These are phyloP conservation scores for Globisporangium alternatum DNA, from an alignment of 352 stramenopile species.

Conservation along the genomic window DNA sequence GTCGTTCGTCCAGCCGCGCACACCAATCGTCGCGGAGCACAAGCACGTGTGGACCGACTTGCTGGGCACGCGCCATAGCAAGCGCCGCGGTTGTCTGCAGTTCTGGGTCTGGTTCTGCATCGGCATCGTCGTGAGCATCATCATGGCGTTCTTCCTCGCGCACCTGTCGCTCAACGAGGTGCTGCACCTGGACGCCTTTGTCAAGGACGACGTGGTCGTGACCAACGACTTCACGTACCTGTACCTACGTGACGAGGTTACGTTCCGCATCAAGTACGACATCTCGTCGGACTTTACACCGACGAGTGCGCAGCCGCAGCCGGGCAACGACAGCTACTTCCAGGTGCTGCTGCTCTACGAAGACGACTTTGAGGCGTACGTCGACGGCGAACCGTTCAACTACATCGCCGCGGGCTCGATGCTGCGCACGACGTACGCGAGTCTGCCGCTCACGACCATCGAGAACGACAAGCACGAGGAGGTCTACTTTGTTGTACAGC, in stretches of 20 bases:
- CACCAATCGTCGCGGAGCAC: slow-evolving; percentile 27
- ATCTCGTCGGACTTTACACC: slow-evolving; percentile 26
- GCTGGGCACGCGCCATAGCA: slow-evolving; percentile 45
- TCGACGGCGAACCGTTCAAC: slow-evolving; percentile 38
- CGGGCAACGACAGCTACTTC: slow-evolving; percentile 34
- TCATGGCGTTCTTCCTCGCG: slow-evolving; percentile 31
- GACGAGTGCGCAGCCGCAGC: slow-evolving; percentile 1
- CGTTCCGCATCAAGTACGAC: slow-evolving; percentile 56
- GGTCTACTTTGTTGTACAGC: slow-evolving; percentile 64
- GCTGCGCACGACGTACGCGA: slow-evolving; percentile 46
- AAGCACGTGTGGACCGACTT: slow-evolving; percentile 43
- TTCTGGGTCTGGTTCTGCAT: slow-evolving; percentile 37
- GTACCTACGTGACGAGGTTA: slow-evolving; percentile 59
- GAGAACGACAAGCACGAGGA: slow-evolving; percentile 45
- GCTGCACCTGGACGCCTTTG: slow-evolving; percentile 62
- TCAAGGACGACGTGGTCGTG: slow-evolving; percentile 43
- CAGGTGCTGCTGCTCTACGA: slow-evolving; percentile 55
- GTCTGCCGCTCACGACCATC: slow-evolving; percentile 41
- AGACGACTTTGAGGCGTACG: slow-evolving; percentile 48
- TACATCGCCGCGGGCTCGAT: slow-evolving; percentile 36
- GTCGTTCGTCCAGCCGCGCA: slow-evolving; percentile 43
- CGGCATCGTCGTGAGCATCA: slow-evolving; percentile 28
- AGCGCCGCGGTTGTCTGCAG: slow-evolving; percentile 31
- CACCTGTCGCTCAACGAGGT: slow-evolving; percentile 49
- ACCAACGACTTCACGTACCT: slow-evolving; percentile 55